Evolutionary conservation across 805 yeast species (phyloP).

Genomic region (Metschnikowia santaceciliae): DNA sequence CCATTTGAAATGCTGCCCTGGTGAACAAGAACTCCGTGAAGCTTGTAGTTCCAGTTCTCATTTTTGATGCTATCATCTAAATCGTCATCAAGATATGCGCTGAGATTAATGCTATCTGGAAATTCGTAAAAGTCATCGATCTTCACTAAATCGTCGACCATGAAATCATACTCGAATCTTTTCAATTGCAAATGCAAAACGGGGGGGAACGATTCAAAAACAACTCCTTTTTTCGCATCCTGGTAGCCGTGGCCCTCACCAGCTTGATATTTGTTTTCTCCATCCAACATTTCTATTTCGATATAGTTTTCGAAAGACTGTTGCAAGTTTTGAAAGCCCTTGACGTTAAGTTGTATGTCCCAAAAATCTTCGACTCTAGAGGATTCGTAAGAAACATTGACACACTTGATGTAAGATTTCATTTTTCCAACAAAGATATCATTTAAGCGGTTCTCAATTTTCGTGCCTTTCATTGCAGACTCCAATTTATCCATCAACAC

Average conservation of each 20-base stretch:
- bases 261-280: constrained; percentile 94
- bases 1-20: constrained; percentile 95
- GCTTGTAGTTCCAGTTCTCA: constrained; percentile 71
- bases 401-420: constrained; percentile 91
- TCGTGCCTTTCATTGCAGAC: constrained; percentile 83
- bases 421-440: constrained; percentile 93
- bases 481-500: constrained; percentile 94
- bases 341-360: constrained; percentile 96
- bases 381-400: constrained; percentile 89
- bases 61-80: constrained; percentile 34
- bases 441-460: constrained; percentile 53
- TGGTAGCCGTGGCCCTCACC: constrained; percentile 81
- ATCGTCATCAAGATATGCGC: constrained; percentile 69
- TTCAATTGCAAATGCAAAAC: constrained; percentile 91
- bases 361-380: constrained; percentile 92
- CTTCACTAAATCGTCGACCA: constrained; percentile 81
- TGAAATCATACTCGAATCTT: constrained; percentile 90
- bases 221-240: constrained; percentile 95
- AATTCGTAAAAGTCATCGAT: constrained; percentile 90
- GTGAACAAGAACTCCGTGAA: constrained; percentile 94
- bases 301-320: constrained; percentile 83
- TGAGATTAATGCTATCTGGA: constrained; percentile 76
- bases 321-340: constrained; percentile 65
- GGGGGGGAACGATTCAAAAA: constrained; percentile 85
- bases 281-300: constrained; percentile 83